These are phyloP conservation scores for Albugo laibachii DNA, from an alignment of 352 stramenopile species.

Conservation along the genomic window DNA sequence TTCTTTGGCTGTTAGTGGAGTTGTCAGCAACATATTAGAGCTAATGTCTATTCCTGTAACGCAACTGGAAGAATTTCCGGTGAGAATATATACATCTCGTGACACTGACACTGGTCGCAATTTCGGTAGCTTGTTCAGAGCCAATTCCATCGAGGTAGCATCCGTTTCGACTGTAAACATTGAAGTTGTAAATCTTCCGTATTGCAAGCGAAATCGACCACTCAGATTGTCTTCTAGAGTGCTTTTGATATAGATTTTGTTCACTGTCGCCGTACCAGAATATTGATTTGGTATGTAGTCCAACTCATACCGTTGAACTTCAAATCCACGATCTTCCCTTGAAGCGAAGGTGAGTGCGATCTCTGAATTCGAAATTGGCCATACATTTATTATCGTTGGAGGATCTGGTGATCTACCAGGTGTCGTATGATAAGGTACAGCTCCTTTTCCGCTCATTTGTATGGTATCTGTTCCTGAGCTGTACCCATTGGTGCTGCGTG, in stretches of 20 bases:
- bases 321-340: constrained; percentile 7
- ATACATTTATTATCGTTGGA: constrained; percentile 18
- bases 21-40: constrained; percentile 22
- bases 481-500: constrained; percentile 50
- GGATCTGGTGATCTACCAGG: constrained; percentile 15
- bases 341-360: constrained; percentile 11
- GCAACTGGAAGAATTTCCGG: constrained; percentile 12
- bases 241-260: constrained; percentile 29
- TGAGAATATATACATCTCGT: constrained; percentile 26
- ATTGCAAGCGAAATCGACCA: constrained; percentile 47
- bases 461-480: constrained; percentile 28
- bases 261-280: constrained; percentile 5
- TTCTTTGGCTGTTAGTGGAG: constrained; percentile 15
- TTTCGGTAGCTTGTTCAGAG: constrained; percentile 19
- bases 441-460: constrained; percentile 35
- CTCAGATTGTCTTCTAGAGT: constrained; percentile 24
- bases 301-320: no score
- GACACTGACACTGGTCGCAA: constrained; percentile 27
- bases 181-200: constrained; percentile 23
- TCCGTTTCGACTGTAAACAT: constrained; percentile 33
- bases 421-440: constrained; percentile 20
- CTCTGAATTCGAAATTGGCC: constrained; percentile 37
- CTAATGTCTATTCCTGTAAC: constrained; percentile 17
- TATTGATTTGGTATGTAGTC: no score
- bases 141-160: constrained; percentile 13